phyloP scores from a whole-genome alignment of 257 asterid species.

The Nicotiana benthamiana region DNA sequence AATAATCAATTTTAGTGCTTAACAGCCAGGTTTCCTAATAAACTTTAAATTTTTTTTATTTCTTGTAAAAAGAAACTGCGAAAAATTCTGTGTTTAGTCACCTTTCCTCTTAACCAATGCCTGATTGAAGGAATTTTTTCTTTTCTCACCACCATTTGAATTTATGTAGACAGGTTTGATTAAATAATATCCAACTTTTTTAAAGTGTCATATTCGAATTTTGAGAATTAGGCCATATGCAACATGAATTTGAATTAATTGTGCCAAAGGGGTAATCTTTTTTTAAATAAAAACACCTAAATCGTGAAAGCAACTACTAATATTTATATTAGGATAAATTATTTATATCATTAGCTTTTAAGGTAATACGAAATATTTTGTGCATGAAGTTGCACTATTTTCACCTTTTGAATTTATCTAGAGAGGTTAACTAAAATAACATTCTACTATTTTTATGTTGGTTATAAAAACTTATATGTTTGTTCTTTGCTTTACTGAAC shows the following conservation, averaged over 20 bases:
- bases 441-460: neutral
- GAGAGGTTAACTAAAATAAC: neutral
- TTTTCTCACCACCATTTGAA: slow-evolving; percentile 27
- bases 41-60: slow-evolving; percentile 22
- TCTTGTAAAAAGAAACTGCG: slow-evolving; percentile 12
- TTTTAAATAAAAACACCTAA: no score
- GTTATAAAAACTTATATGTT: neutral
- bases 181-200: neutral
- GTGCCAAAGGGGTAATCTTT: no score
- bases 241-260: no score
- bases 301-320: no score
- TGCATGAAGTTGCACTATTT: rapidly evolving
- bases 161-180: slow-evolving; percentile 8
- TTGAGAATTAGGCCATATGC: no score
- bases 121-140: slow-evolving; percentile 40
- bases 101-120: slow-evolving; percentile 26
- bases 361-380: no score
- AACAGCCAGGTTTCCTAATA: slow-evolving; percentile 26
- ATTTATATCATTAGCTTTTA: no score
- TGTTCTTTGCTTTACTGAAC: slow-evolving; percentile 45
- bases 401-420: slow-evolving; percentile 24
- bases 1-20: slow-evolving; percentile 22
- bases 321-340: rapidly evolving
- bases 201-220: no score
- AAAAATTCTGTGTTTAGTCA: slow-evolving; percentile 11